phyloP scores from a whole-genome alignment of 2,329 filamentous ascomycete genomes.

The Fusarium newnesense region DNA sequence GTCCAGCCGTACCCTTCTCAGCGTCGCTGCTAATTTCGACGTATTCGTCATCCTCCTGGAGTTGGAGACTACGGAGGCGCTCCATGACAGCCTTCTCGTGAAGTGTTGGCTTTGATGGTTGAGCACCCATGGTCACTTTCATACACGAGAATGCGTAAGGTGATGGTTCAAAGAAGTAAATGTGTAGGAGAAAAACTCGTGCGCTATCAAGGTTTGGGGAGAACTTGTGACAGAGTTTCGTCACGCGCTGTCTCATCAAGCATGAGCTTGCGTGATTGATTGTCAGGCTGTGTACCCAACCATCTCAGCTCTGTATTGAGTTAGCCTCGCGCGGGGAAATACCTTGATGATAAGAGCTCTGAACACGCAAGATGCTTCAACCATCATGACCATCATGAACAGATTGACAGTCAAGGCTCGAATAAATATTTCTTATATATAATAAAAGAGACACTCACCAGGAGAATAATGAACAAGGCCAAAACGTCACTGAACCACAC shows the following conservation, averaged over 20 bases:
- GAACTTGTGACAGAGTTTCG: conserved; percentile 2
- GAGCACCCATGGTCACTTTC: conserved; percentile 53
- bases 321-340: conserved; percentile 16
- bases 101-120: conserved; percentile 53
- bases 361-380: too few relatives aligned
- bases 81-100: conserved; percentile 59
- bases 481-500: not conserved
- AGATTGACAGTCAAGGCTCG: not conserved
- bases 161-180: not conserved
- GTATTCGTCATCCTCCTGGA: conserved; percentile 64
- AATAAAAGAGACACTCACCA: not conserved
- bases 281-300: not conserved
- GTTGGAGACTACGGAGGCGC: conserved; percentile 56
- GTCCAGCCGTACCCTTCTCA: conserved; percentile 38
- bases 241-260: conserved; percentile 34
- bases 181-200: not conserved
- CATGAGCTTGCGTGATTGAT: conserved; percentile 6
- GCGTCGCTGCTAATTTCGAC: conserved; percentile 58
- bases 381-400: not conserved
- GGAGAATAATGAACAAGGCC: not conserved
- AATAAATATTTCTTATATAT: not conserved
- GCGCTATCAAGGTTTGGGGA: not conserved
- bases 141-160: not conserved
- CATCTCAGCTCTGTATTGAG: not conserved
- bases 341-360: conserved; percentile 6